Conservation (phyloP, 371 early-diverging fungal genomes). For the Conidiobolus incongruus region DNA sequence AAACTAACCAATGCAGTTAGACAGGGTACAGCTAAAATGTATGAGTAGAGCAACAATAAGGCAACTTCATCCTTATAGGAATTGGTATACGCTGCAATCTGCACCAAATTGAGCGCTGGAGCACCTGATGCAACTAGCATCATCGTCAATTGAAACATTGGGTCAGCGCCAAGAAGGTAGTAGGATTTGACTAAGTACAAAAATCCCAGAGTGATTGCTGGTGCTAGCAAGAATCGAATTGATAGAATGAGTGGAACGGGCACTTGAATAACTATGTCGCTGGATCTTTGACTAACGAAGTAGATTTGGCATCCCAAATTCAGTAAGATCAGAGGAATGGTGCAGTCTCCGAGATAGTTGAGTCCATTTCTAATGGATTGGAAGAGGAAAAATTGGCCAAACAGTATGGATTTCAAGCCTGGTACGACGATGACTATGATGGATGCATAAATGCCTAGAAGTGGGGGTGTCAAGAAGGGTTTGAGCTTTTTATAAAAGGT, state of each 20-base stretch:
- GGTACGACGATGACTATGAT: conserved; percentile 22
- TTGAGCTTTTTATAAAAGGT: neutral
- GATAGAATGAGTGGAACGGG: neutral
- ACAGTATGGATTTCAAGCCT: conserved; percentile 19
- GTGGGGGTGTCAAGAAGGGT: conserved; percentile 29
- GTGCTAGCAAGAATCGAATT: conserved; percentile 13
- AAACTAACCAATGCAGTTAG: neutral
- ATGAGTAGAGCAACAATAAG: conserved; percentile 10
- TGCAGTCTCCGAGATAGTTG: conserved; percentile 31
- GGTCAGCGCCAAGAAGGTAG: conserved; percentile 16
- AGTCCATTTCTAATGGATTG: conserved; percentile 29
- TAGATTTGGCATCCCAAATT: conserved; percentile 41
- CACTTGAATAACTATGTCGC: too few relatives aligned
- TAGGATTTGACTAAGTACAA: conserved; percentile 11
- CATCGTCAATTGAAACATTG: conserved; percentile 18
- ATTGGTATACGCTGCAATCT: conserved; percentile 21
- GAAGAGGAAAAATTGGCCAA: conserved; percentile 18
- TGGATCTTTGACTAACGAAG: neutral
- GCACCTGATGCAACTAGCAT: conserved; percentile 22
- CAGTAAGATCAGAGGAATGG: conserved; percentile 39
- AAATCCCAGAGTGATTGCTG: conserved; percentile 19
- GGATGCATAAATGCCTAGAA: conserved; percentile 23
- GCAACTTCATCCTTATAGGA: conserved; percentile 25
- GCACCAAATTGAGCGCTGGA: conserved; percentile 22
- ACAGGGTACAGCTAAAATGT: conserved; percentile 1